Percentiles rank a stretch among this genome's conserved stretches.
phyloP scores from a whole-genome alignment of 441 rosid genomes.

The Kokia cookei region DNA sequence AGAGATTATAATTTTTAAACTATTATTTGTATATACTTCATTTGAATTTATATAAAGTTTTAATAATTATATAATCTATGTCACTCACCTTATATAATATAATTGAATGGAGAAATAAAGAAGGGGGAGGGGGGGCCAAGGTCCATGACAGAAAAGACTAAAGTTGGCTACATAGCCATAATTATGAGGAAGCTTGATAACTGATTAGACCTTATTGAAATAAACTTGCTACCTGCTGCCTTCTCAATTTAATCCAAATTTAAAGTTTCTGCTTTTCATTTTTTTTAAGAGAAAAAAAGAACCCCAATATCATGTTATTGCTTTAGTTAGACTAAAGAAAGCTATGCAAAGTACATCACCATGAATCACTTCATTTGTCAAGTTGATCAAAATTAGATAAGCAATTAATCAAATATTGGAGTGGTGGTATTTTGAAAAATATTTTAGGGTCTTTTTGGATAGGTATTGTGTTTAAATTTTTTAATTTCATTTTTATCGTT shows the following conservation, averaged over 20 bases:
- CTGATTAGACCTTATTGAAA: constrained; percentile 24
- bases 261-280: background rate
- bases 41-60: no score
- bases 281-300: background rate
- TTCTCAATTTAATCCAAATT: background rate
- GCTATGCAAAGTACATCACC: background rate
- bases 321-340: background rate
- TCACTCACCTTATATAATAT: no score
- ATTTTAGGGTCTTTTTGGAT: no score
- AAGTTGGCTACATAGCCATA: background rate
- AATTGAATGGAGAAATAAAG: no score
- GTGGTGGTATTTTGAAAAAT: no score
- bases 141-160: constrained; percentile 4
- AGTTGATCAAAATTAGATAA: background rate
- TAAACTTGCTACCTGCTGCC: constrained; percentile 19
- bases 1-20: no score
- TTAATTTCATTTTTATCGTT: no score
- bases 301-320: background rate
- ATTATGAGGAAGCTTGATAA: constrained; percentile 3
- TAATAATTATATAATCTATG: no score
- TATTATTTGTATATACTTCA: no score
- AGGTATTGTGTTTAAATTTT: no score
- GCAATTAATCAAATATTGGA: background rate
- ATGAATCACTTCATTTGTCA: constrained; percentile 3
- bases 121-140: background rate